These are phyloP conservation scores for Metschnikowia henanensis DNA, from an alignment of 805 yeast genomes.

Conservation along the genomic window DNA sequence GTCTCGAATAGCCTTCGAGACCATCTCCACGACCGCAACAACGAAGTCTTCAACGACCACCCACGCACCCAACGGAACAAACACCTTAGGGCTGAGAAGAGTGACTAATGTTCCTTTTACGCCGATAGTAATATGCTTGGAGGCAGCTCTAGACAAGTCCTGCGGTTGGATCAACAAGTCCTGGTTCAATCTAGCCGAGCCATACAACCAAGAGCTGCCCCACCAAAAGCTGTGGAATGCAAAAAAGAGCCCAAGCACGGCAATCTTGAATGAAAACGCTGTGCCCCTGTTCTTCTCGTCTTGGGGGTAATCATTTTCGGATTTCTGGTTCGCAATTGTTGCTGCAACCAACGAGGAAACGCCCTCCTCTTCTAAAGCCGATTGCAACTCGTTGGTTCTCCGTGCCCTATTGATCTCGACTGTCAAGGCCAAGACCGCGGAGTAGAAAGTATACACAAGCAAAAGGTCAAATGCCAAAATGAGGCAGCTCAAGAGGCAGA, in stretches of 20 bases:
- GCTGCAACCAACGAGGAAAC: conserved; percentile 68
- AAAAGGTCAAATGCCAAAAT: conserved; percentile 70
- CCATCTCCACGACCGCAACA: conserved; percentile 47
- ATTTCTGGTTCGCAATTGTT: conserved; percentile 55
- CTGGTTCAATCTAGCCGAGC: conserved; percentile 11
- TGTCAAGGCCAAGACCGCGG: conserved; percentile 83
- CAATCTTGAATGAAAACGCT: conserved; percentile 57
- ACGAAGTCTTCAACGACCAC: conserved; percentile 64
- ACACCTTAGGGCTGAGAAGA: conserved; percentile 54
- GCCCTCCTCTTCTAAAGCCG: conserved; percentile 92
- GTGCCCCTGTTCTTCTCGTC: conserved; percentile 27
- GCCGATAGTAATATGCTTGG: conserved; percentile 46
- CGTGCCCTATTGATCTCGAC: conserved; percentile 87
- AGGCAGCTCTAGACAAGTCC: conserved; percentile 40
- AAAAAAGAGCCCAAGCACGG: conserved; percentile 56
- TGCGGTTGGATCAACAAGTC: conserved; percentile 18
- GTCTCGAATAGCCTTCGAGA: conserved; percentile 75
- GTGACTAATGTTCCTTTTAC: conserved; percentile 56
- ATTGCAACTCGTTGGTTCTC: conserved; percentile 72
- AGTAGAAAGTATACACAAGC: conserved; percentile 74
- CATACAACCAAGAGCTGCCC: conserved; percentile 68
- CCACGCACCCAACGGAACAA: conserved; percentile 54
- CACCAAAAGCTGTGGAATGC: conserved; percentile 67
- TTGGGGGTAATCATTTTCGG: conserved; percentile 27
- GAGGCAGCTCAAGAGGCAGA: conserved; percentile 72